These are phyloP conservation scores for Parachaetomium inaequale DNA, from an alignment of 495 filamentous ascomycete species.

Conservation along the genomic window DNA sequence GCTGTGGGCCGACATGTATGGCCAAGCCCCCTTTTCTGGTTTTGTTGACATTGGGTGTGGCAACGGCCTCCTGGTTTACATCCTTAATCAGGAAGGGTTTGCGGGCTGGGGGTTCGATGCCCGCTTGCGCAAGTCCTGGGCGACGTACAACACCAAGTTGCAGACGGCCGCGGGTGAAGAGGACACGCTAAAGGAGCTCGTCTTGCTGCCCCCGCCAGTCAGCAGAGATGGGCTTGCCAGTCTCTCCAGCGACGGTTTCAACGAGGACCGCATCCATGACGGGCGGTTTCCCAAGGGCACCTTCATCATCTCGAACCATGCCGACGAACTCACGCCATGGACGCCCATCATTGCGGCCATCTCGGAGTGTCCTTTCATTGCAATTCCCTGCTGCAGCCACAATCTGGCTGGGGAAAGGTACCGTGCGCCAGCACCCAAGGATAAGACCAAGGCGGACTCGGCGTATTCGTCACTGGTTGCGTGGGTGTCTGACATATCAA, in stretches of 20 bases:
- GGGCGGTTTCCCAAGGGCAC: slow-evolving; percentile 71
- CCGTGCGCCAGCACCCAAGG: slow-evolving; percentile 61
- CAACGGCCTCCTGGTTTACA: slow-evolving; percentile 86
- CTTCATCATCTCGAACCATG: slow-evolving; percentile 95
- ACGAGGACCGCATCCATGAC: slow-evolving; percentile 52
- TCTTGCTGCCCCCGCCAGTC: slow-evolving; percentile 65
- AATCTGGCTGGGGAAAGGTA: slow-evolving; percentile 69
- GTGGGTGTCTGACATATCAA: slow-evolving; percentile 64
- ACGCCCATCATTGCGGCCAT: slow-evolving; percentile 82
- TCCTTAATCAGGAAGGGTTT: slow-evolving; percentile 80
- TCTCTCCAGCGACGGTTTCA: slow-evolving; percentile 22
- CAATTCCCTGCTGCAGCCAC: slow-evolving; percentile 94
- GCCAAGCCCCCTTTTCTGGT: slow-evolving; percentile 61
- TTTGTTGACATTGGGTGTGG: slow-evolving; percentile 97
- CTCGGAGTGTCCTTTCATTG: slow-evolving; percentile 74
- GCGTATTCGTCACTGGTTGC: slow-evolving; percentile 72
- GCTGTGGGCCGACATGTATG: slow-evolving; percentile 86
- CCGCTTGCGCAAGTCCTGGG: slow-evolving; percentile 76
- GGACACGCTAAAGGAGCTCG: slow-evolving; percentile 59
- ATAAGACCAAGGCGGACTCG: slow-evolving; percentile 47
- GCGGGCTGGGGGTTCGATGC: slow-evolving; percentile 89
- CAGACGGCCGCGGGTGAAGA: slow-evolving; percentile 36
- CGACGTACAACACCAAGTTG: slow-evolving; percentile 50
- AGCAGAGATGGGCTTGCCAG: slow-evolving; percentile 19
- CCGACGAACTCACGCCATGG: slow-evolving; percentile 94